phyloP scores from a whole-genome alignment of 2,329 filamentous ascomycete species.

The Decorospora gaudefroyi region DNA sequence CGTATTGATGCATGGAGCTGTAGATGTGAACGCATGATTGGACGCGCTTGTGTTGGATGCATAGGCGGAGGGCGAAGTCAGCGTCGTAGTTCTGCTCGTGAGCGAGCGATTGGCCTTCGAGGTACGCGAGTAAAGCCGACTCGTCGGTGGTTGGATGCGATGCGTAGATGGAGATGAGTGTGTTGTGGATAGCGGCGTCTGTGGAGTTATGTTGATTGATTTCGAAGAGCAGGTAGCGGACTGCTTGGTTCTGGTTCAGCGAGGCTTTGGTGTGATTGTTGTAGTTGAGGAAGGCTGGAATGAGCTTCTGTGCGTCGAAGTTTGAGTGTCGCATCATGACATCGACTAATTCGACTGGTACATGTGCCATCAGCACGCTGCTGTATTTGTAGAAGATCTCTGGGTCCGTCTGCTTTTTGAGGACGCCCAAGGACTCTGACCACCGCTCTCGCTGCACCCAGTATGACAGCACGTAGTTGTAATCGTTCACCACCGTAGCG shows the following conservation, averaged over 20 bases:
- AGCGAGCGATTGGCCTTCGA: constrained; percentile 76
- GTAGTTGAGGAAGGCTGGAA: constrained; percentile 92
- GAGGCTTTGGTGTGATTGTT: constrained; percentile 75
- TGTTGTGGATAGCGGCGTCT: constrained; percentile 92
- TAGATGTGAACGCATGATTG: constrained; percentile 97
- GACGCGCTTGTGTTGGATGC: constrained; percentile 91
- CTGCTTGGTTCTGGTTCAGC: constrained; percentile 78
- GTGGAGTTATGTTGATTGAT: constrained; percentile 83
- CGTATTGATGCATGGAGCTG: constrained; percentile 92
- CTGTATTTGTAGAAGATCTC: constrained; percentile 97
- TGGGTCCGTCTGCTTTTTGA: constrained; percentile 90
- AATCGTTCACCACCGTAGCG: constrained; percentile 85
- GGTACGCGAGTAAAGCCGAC: constrained; percentile 80
- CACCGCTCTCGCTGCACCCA: constrained; percentile 97
- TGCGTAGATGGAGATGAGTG: constrained; percentile 92
- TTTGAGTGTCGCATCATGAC: constrained; percentile 90
- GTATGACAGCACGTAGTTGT: constrained; percentile 92
- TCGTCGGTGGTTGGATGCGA: constrained; percentile 83
- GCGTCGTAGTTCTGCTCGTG: constrained; percentile 87
- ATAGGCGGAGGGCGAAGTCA: constrained; percentile 92
- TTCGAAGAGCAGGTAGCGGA: constrained; percentile 90
- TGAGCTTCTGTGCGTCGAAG: constrained; percentile 82
- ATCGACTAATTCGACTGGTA: constrained; percentile 84
- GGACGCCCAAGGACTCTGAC: constrained; percentile 80
- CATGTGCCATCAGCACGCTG: constrained; percentile 92